Base-by-base conservation (phyloP, 78 protist species). In the Polysphondylium violaceum region DNA sequence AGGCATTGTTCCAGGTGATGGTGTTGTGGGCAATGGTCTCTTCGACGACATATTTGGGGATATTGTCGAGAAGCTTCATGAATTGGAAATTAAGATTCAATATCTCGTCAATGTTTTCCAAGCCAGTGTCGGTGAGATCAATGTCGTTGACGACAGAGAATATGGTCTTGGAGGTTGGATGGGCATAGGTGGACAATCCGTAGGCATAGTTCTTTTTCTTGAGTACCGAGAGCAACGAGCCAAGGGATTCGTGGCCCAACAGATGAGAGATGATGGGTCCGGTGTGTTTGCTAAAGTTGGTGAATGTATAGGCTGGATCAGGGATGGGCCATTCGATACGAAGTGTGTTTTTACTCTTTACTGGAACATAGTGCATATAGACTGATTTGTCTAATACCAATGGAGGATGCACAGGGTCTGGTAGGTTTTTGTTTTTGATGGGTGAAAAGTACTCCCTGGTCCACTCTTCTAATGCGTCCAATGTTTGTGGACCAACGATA, bases 221-320 rank as follows among this genome's bases (percentile, higher is more conserved):
- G 0, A 88, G n/a, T 23, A 58, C 38, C 0, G 94, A 55, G 11
- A 43, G 53, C 2, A 88, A 3, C 25, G 87, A 75, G 17, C 94
- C 94, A 14, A 23, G 19, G 12, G 79, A 21, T 53, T 88, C 94
- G 27, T 88, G 94, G 0, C 94, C 94, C 3, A 83, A 6, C 1
- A 83, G 19, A 33, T 69, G 77, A 0, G 77, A 40, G 0, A 69
- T n/a, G 6, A 83, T 36, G 56, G 36, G 7, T 1, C 25, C 2
- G 6, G 53, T 29, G 31, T 56, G 2, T n/a, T 58, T 36, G 40
- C 58, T 74, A 74, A 65, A 69, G 3, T 53, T 31, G n/a, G 19
- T 23, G 65, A 29, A 69, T 38, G 16, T n/a, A 35, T 14, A 19
- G 8, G 38, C 14, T 21, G 8, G 16, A 55, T 67, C 60, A 0